Percentiles rank a stretch among this genome's conserved stretches.
Conservation (phyloP, 257 asterid species). For the Solanum appendiculatum region DNA sequence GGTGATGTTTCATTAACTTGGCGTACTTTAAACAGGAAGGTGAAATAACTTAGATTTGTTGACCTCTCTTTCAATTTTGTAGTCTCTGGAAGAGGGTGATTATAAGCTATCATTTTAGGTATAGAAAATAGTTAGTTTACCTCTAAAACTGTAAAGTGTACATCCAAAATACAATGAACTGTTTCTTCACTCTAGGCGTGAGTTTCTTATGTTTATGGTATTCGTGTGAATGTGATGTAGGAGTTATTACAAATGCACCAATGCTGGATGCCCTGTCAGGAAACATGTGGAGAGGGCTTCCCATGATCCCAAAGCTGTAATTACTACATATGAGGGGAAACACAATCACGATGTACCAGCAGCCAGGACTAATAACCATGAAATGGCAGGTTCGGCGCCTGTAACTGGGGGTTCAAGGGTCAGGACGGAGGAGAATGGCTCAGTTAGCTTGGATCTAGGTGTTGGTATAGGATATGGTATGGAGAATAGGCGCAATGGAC, state of each 20-base stretch:
- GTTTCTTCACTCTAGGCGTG: not conserved
- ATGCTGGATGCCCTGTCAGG: conserved; percentile 85
- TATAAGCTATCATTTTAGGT: not conserved
- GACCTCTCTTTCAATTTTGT: not conserved
- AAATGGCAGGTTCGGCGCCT: conserved; percentile 30
- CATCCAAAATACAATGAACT: not conserved
- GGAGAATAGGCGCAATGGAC: conserved; percentile 29
- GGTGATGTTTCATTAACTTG: not conserved
- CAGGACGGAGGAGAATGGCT: conserved; percentile 41
- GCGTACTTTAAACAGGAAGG: not conserved
- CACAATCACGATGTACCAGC: conserved; percentile 90
- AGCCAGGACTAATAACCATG: conserved; percentile 64
- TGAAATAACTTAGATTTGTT: not conserved
- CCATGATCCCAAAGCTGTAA: conserved; percentile 92
- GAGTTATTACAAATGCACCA: conserved; percentile 97
- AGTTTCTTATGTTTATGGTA: not conserved
- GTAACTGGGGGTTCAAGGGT: conserved; percentile 28
- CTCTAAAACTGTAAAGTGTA: not conserved
- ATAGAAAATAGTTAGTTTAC: not conserved
- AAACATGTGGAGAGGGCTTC: conserved; percentile 98
- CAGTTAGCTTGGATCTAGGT: conserved; percentile 79
- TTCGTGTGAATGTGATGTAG: conserved; percentile 28
- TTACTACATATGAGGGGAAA: conserved; percentile 93
- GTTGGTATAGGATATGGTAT: conserved; percentile 49
- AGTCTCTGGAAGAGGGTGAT: not conserved